phyloP scores from a whole-genome alignment of 2,329 filamentous ascomycete species.

The Pyrenophora tritici-repentis region DNA sequence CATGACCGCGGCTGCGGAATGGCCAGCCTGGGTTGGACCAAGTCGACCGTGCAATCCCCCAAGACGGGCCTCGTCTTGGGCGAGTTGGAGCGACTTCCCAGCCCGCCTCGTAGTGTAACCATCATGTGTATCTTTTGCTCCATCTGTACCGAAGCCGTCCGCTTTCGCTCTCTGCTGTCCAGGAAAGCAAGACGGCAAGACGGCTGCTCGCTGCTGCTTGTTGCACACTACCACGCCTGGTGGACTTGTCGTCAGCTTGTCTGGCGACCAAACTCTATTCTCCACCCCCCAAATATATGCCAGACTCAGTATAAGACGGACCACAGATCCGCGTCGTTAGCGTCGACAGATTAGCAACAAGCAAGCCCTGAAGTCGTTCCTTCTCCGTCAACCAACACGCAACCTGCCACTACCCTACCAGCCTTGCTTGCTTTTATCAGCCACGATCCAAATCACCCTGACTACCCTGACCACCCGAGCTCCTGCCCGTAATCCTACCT shows the following conservation, averaged over 20 bases:
- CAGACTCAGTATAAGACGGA: conserved; percentile 43
- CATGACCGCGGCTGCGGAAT: conserved; percentile 52
- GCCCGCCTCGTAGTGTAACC: conserved; percentile 40
- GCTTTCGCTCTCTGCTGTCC: conserved; percentile 34
- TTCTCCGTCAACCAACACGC: conserved; percentile 20
- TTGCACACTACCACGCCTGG: conserved; percentile 34
- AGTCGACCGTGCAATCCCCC: conserved; percentile 36
- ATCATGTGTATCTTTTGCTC: conserved; percentile 40
- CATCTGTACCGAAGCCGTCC: conserved; percentile 39
- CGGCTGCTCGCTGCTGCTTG: conserved; percentile 33
- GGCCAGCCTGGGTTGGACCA: conserved; percentile 49
- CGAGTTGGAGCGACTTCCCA: conserved; percentile 33
- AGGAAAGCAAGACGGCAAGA: conserved; percentile 29
- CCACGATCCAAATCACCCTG: conserved; percentile 36
- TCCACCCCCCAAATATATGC: conserved; percentile 22
- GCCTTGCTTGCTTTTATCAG: conserved; percentile 44
- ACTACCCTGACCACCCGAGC: conserved; percentile 33
- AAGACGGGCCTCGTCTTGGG: conserved; percentile 26
- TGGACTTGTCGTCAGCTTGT: conserved; percentile 30
- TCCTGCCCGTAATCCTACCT: conserved; percentile 33
- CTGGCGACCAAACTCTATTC: conserved; percentile 32
- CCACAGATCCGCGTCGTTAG: conserved; percentile 37
- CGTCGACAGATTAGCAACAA: conserved; percentile 31
- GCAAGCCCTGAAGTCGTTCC: conserved; percentile 21
- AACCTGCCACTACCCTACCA: conserved; percentile 19